phyloP scores from a whole-genome alignment of 2,329 filamentous ascomycete species.

The Xylaria sp. region DNA sequence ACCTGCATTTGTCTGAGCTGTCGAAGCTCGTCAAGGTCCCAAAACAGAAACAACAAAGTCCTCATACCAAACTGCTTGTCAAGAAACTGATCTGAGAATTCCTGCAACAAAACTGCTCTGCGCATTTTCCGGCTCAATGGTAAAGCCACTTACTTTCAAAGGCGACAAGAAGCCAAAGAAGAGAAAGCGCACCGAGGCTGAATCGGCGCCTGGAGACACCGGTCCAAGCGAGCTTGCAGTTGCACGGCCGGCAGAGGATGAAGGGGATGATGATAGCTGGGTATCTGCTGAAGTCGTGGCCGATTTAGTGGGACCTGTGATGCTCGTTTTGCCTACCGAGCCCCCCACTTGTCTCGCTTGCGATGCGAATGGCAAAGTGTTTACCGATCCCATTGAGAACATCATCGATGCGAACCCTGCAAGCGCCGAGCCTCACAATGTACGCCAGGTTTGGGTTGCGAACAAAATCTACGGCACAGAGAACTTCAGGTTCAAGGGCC shows the following conservation, averaged over 20 bases:
- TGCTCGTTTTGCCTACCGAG: constrained; percentile 83
- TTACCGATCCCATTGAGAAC: constrained; percentile 84
- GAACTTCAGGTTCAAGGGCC: constrained; percentile 85
- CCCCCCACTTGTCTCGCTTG: constrained; percentile 81
- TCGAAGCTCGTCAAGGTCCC: background rate
- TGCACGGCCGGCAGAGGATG: constrained; percentile 47
- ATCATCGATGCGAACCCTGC: constrained; percentile 82
- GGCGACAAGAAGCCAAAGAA: constrained; percentile 97
- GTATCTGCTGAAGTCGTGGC: constrained; percentile 79
- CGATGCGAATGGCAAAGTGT: constrained; percentile 88
- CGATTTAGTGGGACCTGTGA: constrained; percentile 83
- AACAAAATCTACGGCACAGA: constrained; percentile 86
- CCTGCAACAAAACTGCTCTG: background rate
- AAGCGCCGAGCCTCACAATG: constrained; percentile 95
- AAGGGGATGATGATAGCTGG: constrained; percentile 84
- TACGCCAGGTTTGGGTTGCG: constrained; percentile 94
- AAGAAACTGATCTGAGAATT: background rate
- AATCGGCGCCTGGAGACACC: constrained; percentile 38
- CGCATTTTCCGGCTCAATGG: constrained; percentile 63
- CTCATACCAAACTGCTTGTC: too few relatives aligned
- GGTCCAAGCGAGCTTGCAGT: constrained; percentile 53
- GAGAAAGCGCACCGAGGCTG: constrained; percentile 75
- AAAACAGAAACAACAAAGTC: background rate
- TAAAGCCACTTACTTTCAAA: constrained; percentile 94
- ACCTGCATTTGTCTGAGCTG: background rate